Base-by-base conservation (phyloP, 2,329 filamentous ascomycete species). In the Aureobasidium sp. region DNA sequence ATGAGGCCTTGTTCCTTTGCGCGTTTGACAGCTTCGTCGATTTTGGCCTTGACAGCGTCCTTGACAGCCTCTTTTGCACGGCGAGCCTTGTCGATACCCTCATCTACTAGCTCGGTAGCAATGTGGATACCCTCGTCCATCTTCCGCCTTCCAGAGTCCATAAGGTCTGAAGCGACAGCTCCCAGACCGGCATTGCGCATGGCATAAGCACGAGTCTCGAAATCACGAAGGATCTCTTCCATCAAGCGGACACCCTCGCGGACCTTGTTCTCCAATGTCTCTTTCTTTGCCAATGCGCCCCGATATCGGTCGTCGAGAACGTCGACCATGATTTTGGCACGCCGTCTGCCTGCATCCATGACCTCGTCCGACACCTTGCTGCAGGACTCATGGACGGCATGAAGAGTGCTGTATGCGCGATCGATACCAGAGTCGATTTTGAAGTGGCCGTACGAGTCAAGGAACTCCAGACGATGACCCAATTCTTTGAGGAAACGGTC, bases 221-320 rank as follows among this genome's bases (percentile, higher is more conserved):
- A 88, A 56, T 97, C 93, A 25, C 85, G 83, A 25, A 99, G 79
- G 77, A 96, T 91, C 41, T 79, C 82, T 71, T 97, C 93, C 71
- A 97, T 87, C 65, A 97, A 78, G 64, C 90, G 87, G 66, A 99
- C 87, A 5, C 91, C 90, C 39, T 93, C 87, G 64, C 90, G 85
- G 3, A 93, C 91, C 77, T 97, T 97, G 69, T 96, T 91, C 70
- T 94, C 91, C 68, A 97, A 77, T 0, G 91, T 92, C 71, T 90
- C 92, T 66, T 92, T 91, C 2, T 89, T 89, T 17, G 84, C 87
- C 66, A 99, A 77, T 1, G 89, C 91, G 68, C 94, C 90, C 65
- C 95, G 87, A 75, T 97, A 99, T 66, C 90, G 84, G 31, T 83
- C 82, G 74, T 99, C 94, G 15, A 99, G 79, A 0, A 91, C 96